phyloP scores from a whole-genome alignment of 2,329 filamentous ascomycete genomes.

The Colletotrichum tamarilloi region DNA sequence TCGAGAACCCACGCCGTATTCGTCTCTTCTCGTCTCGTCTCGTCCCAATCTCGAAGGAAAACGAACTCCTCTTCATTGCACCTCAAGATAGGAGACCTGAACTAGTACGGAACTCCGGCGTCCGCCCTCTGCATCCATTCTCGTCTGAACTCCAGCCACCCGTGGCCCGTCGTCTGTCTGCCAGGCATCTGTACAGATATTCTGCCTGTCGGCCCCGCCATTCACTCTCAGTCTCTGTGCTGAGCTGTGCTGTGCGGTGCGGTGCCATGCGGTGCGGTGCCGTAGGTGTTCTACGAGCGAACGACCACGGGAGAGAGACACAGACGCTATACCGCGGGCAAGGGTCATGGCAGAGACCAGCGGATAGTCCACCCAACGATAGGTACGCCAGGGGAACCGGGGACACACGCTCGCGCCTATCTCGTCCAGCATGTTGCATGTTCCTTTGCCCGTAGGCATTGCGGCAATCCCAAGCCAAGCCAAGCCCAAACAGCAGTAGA shows the following conservation, averaged over 20 bases:
- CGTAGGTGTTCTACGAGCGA: background rate
- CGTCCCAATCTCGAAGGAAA: slow-evolving; percentile 12
- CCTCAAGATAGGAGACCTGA: background rate
- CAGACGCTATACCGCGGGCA: slow-evolving; percentile 10
- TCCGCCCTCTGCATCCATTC: slow-evolving; percentile 8
- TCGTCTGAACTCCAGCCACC: slow-evolving; percentile 5
- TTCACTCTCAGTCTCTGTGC: background rate
- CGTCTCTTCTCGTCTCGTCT: slow-evolving; percentile 22
- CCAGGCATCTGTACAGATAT: background rate
- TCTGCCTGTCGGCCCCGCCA: background rate
- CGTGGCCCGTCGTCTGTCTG: slow-evolving; percentile 1
- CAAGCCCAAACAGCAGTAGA: slow-evolving; percentile 22
- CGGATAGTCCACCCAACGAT: slow-evolving; percentile 15
- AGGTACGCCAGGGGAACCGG: slow-evolving; percentile 13
- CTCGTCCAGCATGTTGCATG: background rate
- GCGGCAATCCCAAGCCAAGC: slow-evolving; percentile 9
- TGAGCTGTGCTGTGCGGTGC: background rate
- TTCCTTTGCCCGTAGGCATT: background rate
- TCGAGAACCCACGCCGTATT: slow-evolving; percentile 31
- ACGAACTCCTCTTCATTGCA: background rate
- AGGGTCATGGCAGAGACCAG: slow-evolving; percentile 23
- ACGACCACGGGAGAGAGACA: background rate
- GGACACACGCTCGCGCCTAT: slow-evolving; percentile 4
- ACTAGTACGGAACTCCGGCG: slow-evolving; percentile 6
- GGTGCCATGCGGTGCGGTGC: no score